Percentiles rank a stretch among this genome's conserved stretches.
These are phyloP conservation scores for Pseudoscleropodium purum DNA, from an alignment of 225 moss, liverwort and hornwort genomes.

Conservation along the genomic window DNA sequence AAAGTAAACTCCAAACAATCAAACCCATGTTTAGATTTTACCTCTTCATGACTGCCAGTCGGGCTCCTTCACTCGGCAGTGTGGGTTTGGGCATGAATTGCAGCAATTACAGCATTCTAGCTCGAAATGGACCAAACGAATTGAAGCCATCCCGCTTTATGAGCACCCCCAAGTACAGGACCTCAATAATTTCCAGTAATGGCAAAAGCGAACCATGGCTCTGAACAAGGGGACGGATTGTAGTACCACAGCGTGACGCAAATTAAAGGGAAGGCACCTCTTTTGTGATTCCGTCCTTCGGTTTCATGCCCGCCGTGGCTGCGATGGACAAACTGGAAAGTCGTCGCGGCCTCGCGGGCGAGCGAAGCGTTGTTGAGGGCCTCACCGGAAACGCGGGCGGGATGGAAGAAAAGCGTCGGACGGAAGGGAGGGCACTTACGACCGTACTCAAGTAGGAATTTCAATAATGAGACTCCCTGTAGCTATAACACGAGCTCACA, in stretches of 20 bases:
- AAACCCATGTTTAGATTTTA: not conserved
- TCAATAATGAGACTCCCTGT: not conserved
- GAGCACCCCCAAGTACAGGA: not conserved
- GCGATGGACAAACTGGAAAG: not conserved
- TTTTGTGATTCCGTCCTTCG: not conserved
- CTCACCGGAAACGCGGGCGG: not conserved
- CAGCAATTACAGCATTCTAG: not conserved
- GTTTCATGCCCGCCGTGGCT: not conserved
- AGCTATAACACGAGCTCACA: not conserved
- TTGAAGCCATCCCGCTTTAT: not conserved
- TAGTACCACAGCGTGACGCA: not conserved
- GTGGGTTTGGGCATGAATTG: not conserved
- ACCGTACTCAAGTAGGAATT: not conserved
- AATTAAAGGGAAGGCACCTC: not conserved
- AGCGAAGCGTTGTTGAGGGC: not conserved
- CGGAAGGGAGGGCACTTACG: no score
- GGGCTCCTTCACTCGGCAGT: not conserved
- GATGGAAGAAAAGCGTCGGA: not conserved
- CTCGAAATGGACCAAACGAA: not conserved
- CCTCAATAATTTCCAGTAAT: not conserved
- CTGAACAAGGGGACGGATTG: not conserved
- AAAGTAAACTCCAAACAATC: not conserved
- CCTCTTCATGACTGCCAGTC: not conserved
- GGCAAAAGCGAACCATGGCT: not conserved
- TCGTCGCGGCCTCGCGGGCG: not conserved